Conservation (phyloP, 179 eudicot genomes). For the Silene vulgaris region DNA sequence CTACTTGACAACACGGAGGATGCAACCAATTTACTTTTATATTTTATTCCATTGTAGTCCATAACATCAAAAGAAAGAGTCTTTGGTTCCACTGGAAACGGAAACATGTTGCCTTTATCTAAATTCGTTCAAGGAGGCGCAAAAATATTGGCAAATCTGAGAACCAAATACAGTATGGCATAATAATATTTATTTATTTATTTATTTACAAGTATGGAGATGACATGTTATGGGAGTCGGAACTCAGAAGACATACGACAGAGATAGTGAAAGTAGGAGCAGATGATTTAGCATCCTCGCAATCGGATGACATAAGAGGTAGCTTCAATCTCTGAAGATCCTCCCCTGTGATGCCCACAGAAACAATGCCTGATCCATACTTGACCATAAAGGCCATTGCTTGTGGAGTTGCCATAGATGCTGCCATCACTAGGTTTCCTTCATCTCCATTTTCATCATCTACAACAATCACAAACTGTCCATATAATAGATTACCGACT, state of each 20-base stretch:
- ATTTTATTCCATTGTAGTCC: too few species aligned
- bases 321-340: slow-evolving; percentile 74
- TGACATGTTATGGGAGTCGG: background rate
- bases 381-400: slow-evolving; percentile 66
- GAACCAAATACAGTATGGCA: too few species aligned
- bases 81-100: too few species aligned
- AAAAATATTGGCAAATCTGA: too few species aligned
- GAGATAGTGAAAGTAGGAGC: slow-evolving; percentile 81
- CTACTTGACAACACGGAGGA: too few species aligned
- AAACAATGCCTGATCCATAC: slow-evolving; percentile 86
- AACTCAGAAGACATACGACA: slow-evolving; percentile 53
- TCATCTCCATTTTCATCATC: slow-evolving; percentile 69
- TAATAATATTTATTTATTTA: too few species aligned
- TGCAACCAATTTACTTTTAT: too few species aligned
- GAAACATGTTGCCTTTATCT: too few species aligned
- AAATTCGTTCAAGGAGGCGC: too few species aligned
- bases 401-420: slow-evolving; percentile 44
- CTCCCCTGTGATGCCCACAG: slow-evolving; percentile 77
- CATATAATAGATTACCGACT: slow-evolving; percentile 15
- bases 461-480: slow-evolving; percentile 84
- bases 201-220: too few species aligned
- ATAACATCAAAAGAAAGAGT: too few species aligned
- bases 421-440: slow-evolving; percentile 88
- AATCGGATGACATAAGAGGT: slow-evolving; percentile 74
- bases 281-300: slow-evolving; percentile 48